Percentiles rank a stretch among this genome's conserved stretches.
These are phyloP conservation scores for Pisolithus microcarpus DNA, from an alignment of 768 basidiomycete species.

Conservation along the genomic window DNA sequence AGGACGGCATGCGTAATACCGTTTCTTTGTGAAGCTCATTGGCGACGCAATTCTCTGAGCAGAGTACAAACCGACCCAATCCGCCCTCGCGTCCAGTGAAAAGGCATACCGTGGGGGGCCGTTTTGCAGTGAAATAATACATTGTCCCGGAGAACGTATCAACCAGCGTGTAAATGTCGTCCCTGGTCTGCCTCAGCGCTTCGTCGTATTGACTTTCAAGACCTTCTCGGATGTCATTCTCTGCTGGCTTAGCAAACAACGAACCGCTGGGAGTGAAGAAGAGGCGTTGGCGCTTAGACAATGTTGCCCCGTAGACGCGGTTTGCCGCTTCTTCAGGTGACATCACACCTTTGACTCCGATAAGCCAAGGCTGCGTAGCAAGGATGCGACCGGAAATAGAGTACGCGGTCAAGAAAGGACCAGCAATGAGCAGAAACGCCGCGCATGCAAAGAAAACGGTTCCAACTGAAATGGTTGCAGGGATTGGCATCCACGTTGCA, in stretches of 20 bases:
- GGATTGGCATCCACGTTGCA: neutral
- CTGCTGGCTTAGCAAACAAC: constrained; percentile 2
- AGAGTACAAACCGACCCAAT: constrained; percentile 16
- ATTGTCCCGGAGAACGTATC: constrained; percentile 11
- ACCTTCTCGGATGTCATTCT: constrained; percentile 3
- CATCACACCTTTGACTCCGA: constrained; percentile 16
- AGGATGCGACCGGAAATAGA: constrained; percentile 13
- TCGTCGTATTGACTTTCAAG: neutral
- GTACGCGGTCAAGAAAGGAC: constrained; percentile 7
- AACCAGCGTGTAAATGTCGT: constrained; percentile 10
- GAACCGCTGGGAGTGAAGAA: constrained; percentile 13
- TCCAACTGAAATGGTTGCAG: neutral
- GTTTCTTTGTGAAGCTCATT: constrained; percentile 16
- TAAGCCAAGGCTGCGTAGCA: constrained; percentile 12
- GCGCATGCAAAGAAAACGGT: neutral
- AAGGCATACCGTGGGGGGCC: constrained; percentile 16
- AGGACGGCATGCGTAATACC: constrained; percentile 15
- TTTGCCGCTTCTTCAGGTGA: constrained; percentile 3
- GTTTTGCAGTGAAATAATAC: constrained; percentile 13
- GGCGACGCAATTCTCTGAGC: constrained; percentile 12
- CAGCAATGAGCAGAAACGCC: neutral
- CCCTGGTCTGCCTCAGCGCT: neutral
- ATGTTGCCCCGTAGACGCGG: constrained; percentile 11
- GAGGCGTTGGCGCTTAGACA: constrained; percentile 5
- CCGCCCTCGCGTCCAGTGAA: constrained; percentile 17